phyloP scores from a whole-genome alignment of 768 basidiomycete species.

The Favolaschia claudopus region DNA sequence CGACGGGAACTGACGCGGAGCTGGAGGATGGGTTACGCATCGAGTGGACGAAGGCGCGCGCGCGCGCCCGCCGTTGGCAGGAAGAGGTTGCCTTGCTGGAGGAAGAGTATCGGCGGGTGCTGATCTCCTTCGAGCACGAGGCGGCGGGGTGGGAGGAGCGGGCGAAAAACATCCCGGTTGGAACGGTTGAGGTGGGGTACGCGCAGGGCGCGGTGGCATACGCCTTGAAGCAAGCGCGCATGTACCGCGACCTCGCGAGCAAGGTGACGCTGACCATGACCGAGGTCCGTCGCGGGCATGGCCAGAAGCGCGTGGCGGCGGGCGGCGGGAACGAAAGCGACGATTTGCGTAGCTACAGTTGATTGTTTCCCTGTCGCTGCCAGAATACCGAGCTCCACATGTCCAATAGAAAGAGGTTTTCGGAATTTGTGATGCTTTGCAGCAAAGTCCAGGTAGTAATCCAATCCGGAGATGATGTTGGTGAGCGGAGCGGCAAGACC shows the following conservation, averaged over 20 bases:
- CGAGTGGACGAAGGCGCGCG: conserved; percentile 22
- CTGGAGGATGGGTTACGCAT: neutral
- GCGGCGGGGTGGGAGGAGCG: neutral
- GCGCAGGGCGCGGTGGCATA: no score
- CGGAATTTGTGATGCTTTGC: neutral
- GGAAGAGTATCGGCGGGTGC: conserved; percentile 19
- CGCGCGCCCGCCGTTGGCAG: conserved; percentile 9
- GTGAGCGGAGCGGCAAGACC: neutral
- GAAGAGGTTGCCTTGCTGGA: conserved; percentile 24
- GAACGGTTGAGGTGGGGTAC: no score
- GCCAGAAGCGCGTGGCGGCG: no score
- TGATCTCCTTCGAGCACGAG: conserved; percentile 5
- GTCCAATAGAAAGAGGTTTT: neutral
- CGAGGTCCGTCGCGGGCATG: no score
- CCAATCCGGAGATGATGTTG: neutral
- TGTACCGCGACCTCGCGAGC: no score
- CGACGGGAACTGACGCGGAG: neutral
- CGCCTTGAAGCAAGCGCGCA: no score
- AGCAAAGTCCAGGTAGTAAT: neutral
- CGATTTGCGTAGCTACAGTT: no score
- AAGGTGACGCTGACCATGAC: no score
- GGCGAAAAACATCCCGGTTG: neutral
- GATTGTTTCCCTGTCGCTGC: neutral
- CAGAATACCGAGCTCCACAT: neutral
- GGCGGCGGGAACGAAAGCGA: no score